Base-by-base conservation (phyloP, 176 grass and related monocot species). In the Puya raimondii region DNA sequence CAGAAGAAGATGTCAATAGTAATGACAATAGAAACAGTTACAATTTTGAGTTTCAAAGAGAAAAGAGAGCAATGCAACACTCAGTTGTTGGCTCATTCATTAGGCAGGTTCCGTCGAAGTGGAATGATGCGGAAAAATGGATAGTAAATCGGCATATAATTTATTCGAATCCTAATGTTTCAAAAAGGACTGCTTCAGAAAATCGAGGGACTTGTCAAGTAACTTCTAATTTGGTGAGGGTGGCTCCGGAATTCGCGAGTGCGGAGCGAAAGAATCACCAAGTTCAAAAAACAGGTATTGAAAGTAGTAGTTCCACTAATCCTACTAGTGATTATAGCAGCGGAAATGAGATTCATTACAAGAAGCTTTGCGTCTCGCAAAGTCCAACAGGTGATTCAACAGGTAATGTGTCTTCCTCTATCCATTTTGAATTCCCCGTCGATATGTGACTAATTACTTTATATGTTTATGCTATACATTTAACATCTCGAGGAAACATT, bases 81-180 rank as follows among this genome's bases (percentile, higher is more conserved):
- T 69, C 66, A 16, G 79, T 48, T 47, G 68, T 58, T 12, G 76
- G 21, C 20, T 78, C 77, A 15, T 93, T 99, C 74, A 71, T 88
- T 54, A 75, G 84, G 47, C 86, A 77, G 72, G 74, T 99, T 73
- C 90, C 94, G 23, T 93, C 94, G 10, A 99, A 99, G 81, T 99
- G 94, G 94, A 99, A 99, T 79, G 94, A 93, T 68, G 94, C 87
- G 0, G 94, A 99, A 82, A 93, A 92, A 72, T 99, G 94, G 94
- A 90, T 93, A 20, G 80, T 88, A 0, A 88, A 84, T 17, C 26
- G 90, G 7, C 90, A 93, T 81, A 74, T 92, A 53, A 86, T 93
- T 66, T 87, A 93, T 69, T 79, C 85, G 47, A 93, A 88, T 69
- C 85, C 85, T 1, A 93, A 89, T 56, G 86, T 93, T 76, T 70